Evolutionary conservation across 495 filamentous ascomycete genomes (phyloP), one percentile per base, ranked within the genome.

Genomic region (Xylaria scruposa): DNA sequence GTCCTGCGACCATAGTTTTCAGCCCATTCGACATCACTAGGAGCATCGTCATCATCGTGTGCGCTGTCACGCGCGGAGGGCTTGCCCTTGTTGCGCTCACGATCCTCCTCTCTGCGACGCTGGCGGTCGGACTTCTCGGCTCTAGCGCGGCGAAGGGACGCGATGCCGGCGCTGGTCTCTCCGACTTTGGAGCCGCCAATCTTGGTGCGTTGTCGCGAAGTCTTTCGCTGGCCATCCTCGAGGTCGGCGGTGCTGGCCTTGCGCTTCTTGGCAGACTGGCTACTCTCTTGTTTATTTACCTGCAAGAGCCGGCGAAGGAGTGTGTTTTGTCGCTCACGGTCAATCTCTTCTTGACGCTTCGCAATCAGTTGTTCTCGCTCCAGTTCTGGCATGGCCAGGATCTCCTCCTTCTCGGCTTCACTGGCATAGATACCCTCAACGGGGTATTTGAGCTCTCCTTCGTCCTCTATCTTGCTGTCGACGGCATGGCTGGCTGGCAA

Each of bases 281-380:
- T 75, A 26, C 74, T 74, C 72, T 90, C 89, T 31, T 77, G 73
- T 70, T 74, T 73, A 71, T 78, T 82, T 3, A 61, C 58, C 71
- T 85, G 78, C 8, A 78, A 29, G 17, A 96, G 87, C 73, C 91
- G 92, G 40, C 93, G 92, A n/a, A 99, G 89, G 70, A 94, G 89
- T 17, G 91, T 86, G 75, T 97, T 92, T 81, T 97, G 95, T 71
- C 91, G 87, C 72, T 92, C 88, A 42, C 91, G 91, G 72, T 95
- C 92, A 53, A 92, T 88, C 78, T 94, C 88, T 67, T 92, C 88
- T n/a, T 91, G 91, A 72, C 97, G 93, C 71, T 95, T 93, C 29
- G 94, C 95, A 9, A 99, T 88, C 62, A 97, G 87, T 77, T 93
- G 88, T 80, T 99, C 96, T 58, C 96, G 92, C 76, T 94, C 89